Evolutionary conservation across 2,329 filamentous ascomycete species (phyloP), one percentile per base, ranked within the genome.

Genomic region (Phialophora chinensis): DNA sequence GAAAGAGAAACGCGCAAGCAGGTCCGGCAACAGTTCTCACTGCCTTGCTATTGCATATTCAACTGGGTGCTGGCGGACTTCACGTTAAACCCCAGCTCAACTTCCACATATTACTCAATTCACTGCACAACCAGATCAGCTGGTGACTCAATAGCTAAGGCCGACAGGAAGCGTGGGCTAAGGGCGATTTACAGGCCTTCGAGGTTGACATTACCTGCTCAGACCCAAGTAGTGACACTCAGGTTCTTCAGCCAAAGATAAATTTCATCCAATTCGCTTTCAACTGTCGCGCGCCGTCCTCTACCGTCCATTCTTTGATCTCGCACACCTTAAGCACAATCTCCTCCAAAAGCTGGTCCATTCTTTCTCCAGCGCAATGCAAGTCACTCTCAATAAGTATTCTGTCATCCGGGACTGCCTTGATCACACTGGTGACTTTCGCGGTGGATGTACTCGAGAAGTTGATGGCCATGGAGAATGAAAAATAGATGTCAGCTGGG

Each of bases 341-440:
- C 54, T 91, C 85, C 75, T 94, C 91, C 12, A 99, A 79, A 66
- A 87, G 80, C 2, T 81, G 78, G 75, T 98, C 95, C 91, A 98
- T 96, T 59, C 84, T 80, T 0, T 88, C 83, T 0, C 95, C 95
- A 0, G 94, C 95, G 23, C 81, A 86, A 77, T 98, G 92, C 66
- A 97, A 77, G 78, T 99, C 95, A 75, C 93, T 98, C 79, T 99
- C 95, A 2, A 96, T 84, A 23, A 99, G 83, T 12, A 99, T 81
- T 61, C 88, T 85, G 72, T 94, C 86, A 70, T 92, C 90, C 0
- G 95, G 94, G 2, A 96, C 83, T 2, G 85, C 85, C 66, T 85
- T 86, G 56, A 98, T 84, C 23, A 89, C 85, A 23, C 93, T 88
- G 27, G 86, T 84, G 3, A 86, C 86, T 63, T 88, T 86, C 72